Percentiles rank a stretch among this genome's conserved stretches.
These are phyloP conservation scores for Polyplosphaeria fusca DNA, from an alignment of 495 filamentous ascomycete species.

Conservation along the genomic window DNA sequence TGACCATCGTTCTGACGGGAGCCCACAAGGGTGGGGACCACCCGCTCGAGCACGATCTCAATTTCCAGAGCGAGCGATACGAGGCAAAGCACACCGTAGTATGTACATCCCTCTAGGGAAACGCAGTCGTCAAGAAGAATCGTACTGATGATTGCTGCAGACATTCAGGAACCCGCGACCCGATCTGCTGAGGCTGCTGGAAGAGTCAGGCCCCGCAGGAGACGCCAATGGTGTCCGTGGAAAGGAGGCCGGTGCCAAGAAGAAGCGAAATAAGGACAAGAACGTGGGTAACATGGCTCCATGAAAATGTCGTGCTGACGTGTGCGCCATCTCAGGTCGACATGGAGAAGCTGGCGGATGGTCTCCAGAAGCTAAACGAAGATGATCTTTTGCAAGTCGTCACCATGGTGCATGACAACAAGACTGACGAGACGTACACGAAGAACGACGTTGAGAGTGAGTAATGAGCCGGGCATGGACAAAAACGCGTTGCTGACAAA, in stretches of 20 bases:
- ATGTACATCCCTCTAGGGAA: too few relatives aligned
- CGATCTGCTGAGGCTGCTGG: slow-evolving; percentile 66
- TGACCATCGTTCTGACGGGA: slow-evolving; percentile 76
- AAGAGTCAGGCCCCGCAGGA: slow-evolving; percentile 71
- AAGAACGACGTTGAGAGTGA: slow-evolving; percentile 95
- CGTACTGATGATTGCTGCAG: slow-evolving; percentile 37
- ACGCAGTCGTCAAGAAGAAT: too few relatives aligned
- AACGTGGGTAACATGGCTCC: too few relatives aligned
- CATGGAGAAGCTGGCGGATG: slow-evolving; percentile 97
- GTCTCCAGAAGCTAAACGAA: slow-evolving; percentile 74
- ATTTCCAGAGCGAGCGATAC: slow-evolving; percentile 79
- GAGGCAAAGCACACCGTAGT: slow-evolving; percentile 78
- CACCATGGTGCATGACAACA: slow-evolving; percentile 97
- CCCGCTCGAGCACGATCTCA: slow-evolving; percentile 79
- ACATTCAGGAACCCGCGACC: slow-evolving; percentile 91
- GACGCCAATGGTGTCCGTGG: slow-evolving; percentile 57
- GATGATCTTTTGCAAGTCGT: slow-evolving; percentile 92
- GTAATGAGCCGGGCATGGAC: slow-evolving; percentile 38
- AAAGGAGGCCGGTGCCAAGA: slow-evolving; percentile 63
- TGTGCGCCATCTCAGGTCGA: too few relatives aligned
- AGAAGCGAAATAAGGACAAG: slow-evolving; percentile 73
- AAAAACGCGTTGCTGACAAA: slow-evolving; percentile 22
- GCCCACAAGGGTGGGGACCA: slow-evolving; percentile 83
- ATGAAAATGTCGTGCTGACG: too few relatives aligned
- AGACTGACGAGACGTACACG: slow-evolving; percentile 84